Base-by-base conservation (phyloP, 139 green algal species). In the Coelastrella sp. region DNA sequence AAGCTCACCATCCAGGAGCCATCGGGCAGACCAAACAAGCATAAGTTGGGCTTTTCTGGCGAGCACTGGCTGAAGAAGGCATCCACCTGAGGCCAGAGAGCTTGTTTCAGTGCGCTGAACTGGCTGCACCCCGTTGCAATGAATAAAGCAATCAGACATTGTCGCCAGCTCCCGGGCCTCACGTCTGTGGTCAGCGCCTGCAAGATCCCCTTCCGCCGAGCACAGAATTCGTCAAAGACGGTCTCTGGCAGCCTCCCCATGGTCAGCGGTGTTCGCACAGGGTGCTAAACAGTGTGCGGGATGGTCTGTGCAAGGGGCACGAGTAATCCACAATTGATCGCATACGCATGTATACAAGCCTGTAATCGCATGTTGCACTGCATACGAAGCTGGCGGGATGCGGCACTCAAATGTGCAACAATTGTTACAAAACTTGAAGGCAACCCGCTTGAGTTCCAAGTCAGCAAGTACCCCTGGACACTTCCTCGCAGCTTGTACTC, bases 1-100 rank as follows among this genome's bases (percentile, higher is more conserved):
- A 65, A 16, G 11, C 11, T 82, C 7, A 97, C 96, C 58, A 94
- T 91, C 96, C 96, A 98, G 13, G 73, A 95, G 4, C 96, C 96
- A 81, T 98, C 97, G 2, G 93, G 89, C 13, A 97, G 93, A 22
- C 97, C 98, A 92, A 99, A 99, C 13, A 99, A 92, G 91, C 97
- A 99, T 61, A 99, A 91, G 91, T 99, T 99, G 14, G 99, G 97
- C 22, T 93, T 95, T 66, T 98, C 96, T 7, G 98, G 98, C 74
- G 98, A 95, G 71, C 95, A 97, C 7, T 94, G 82, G 4, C 91
- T 87, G 76, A 96, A 98, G n/a, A 99, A 96, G 11, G 90, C 85
- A n/a, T 98, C 96, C 17, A 95, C 88, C 59, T 96, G 23, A 22
- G 77, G 16, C 22, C 71, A 83, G 6, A 57, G 22, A 47, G 23